These are phyloP conservation scores for Fusarium xylarioides DNA, from an alignment of 2,329 filamentous ascomycete species.

Conservation along the genomic window DNA sequence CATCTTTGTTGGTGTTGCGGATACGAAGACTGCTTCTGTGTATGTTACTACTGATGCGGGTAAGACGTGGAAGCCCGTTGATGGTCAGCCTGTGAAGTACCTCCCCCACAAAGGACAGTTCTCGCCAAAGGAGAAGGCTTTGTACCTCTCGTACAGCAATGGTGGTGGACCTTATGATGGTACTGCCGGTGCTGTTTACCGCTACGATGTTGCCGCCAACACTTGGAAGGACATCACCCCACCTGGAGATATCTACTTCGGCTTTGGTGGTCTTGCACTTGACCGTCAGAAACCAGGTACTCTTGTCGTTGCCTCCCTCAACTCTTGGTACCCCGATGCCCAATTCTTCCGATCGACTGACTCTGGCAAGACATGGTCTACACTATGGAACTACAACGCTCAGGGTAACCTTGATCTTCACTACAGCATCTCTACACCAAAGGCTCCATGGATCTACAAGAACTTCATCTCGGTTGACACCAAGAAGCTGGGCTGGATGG, in stretches of 20 bases:
- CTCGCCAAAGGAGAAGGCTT: conserved; percentile 58
- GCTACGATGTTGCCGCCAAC: conserved; percentile 59
- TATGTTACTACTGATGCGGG: conserved; percentile 65
- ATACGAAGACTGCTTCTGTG: conserved; percentile 61
- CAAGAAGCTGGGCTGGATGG: conserved; percentile 68
- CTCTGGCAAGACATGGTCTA: conserved; percentile 63
- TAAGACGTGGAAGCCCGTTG: conserved; percentile 60
- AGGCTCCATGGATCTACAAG: conserved; percentile 63
- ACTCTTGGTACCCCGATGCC: conserved; percentile 68
- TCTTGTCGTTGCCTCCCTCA: conserved; percentile 64
- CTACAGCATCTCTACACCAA: conserved; percentile 56
- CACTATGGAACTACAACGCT: conserved; percentile 60
- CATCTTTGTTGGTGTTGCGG: conserved; percentile 66
- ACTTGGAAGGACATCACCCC: conserved; percentile 67
- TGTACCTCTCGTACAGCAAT: conserved; percentile 65
- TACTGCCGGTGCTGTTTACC: conserved; percentile 60
- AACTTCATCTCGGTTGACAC: conserved; percentile 57
- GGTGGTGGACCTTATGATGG: conserved; percentile 67
- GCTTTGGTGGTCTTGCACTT: conserved; percentile 65
- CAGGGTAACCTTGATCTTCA: conserved; percentile 57
- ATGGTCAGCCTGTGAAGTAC: conserved; percentile 59
- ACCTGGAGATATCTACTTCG: conserved; percentile 59
- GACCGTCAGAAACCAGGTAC: conserved; percentile 65
- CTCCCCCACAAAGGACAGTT: conserved; percentile 65
- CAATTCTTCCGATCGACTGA: conserved; percentile 65